Evolutionary conservation across 1,284 basidiomycete species (phyloP), one percentile per base, ranked within the genome.

Genomic region (Malassezia yamatoensis): DNA sequence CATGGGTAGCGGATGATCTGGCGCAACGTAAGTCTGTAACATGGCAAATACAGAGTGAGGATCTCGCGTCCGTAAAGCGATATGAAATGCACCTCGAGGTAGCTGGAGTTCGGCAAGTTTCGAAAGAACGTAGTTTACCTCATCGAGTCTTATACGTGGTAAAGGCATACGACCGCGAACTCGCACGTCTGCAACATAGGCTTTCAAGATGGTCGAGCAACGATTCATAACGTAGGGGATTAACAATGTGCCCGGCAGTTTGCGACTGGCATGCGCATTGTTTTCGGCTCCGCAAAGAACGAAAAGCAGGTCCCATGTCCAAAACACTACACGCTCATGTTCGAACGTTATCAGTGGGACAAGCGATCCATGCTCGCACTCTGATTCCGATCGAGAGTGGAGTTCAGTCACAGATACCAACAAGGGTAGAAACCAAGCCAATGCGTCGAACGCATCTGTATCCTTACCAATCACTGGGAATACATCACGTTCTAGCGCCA

Each of bases 281-380:
- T 12, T 39, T 15, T 44, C 34, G 4, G 41, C 78, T 0, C 84
- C 84, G 65, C 86, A 89, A 21, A 87, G 80, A 60, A 86, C 74
- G 73, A 94, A 90, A 15, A 96, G 75, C 21, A 93, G 76, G 67
- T 94, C 89, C 59, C 96, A 86, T 64, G 87, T 90, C 90, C 90
- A 96, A 76, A 90, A 94, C 8, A 86, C 85, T 68, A 90, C 89
- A 9, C 85, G 79, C 75, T 96, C 90, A 3, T 45, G n/a, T 1
- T 18, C 6, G 1, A n/a, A 16, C 12, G 15, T 34, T 4, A 9
- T 11, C 9, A 45, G 10, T 11, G 20, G 9, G 18, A 47, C 43
- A 7, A 45, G 24, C n/a, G 41, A 12, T 9, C 40, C 20, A 16
- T 35, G 13, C 33, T 5, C 5, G 0, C 20, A 38, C 3, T 49